Base-by-base conservation (phyloP, 306 rosid species). In the Biancaea sappan region DNA sequence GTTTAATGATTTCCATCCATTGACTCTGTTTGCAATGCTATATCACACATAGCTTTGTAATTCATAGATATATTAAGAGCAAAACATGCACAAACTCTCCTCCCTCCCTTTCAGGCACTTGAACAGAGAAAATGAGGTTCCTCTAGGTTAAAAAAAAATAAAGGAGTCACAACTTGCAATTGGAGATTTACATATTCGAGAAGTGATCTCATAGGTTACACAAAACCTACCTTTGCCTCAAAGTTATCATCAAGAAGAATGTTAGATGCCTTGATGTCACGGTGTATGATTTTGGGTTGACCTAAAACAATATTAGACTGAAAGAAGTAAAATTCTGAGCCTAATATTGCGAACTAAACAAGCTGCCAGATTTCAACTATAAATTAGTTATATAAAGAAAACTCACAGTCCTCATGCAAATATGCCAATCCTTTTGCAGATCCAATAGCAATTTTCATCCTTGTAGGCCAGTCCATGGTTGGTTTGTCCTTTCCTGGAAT, bases 241-340 rank as follows among this genome's bases (percentile, higher is more conserved):
- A 88, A 88, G 34, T 52, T 46, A n/a, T 69, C 21, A 77, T 88
- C 83, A 64, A 86, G 76, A 73, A 88, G 93, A 70, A 88, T 84
- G 76, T 88, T 88, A 13, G 93, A 74, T 24, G 88, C 89, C 80
- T 88, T 88, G 74, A 88, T 84, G 54, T 86, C 91, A 4, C 93
- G 91, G 48, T 88, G 93, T 68, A 88, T 82, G 82, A 84, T 82
- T 73, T 67, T 84, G n/a, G 86, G 89, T 47, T 82, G 58, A 81
- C 91, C 89, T 88, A 77, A 48, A 72, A 50, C 25, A 31, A 78
- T 8, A 79, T 56, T 4, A 37, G 37, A 47, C 14, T 7, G 41
- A n/a, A 18, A 61, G 14, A 72, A 46, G 57, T 66, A 15, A 34
- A 56, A 37, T 56, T 46, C 24, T 15, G 29, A 44, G 62, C 59